These are phyloP conservation scores for Zelopaecilomyces penicillatus DNA, from an alignment of 2,329 filamentous ascomycete genomes.

Conservation along the genomic window DNA sequence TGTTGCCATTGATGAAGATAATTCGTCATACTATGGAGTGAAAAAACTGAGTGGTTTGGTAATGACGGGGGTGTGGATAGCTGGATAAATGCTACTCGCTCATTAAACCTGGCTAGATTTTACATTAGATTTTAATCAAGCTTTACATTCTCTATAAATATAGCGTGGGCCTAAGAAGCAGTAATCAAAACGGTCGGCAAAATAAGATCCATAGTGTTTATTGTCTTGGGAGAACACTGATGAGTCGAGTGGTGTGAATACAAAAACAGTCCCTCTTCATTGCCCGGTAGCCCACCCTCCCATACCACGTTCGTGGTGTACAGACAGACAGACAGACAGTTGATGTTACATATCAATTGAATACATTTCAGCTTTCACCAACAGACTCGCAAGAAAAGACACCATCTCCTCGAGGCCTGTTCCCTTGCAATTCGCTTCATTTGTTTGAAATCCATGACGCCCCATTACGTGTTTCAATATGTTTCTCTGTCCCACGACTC, in stretches of 20 bases:
- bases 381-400: background rate
- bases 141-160: too few species aligned
- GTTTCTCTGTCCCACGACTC: too few species aligned
- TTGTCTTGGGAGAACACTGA: slow-evolving; percentile 1
- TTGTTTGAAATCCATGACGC: slow-evolving; percentile 6
- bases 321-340: slow-evolving; percentile 2
- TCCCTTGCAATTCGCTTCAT: slow-evolving; percentile 2
- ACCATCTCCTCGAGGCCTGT: background rate
- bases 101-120: too few species aligned
- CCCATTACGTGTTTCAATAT: background rate
- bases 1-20: too few species aligned
- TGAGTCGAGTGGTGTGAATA: slow-evolving; percentile 10
- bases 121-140: too few species aligned
- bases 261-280: slow-evolving; percentile 2
- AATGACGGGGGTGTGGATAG: too few species aligned
- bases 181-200: too few species aligned
- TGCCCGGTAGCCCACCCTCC: background rate
- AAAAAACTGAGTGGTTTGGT: too few species aligned
- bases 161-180: too few species aligned
- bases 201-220: too few species aligned
- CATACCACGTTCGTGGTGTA: slow-evolving; percentile 5
- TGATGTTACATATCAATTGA: slow-evolving; percentile 5
- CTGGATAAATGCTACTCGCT: too few species aligned
- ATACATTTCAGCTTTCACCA: background rate
- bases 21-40: too few species aligned